Base-by-base conservation (phyloP, 768 basidiomycete species). In the Lactarius trivialis region DNA sequence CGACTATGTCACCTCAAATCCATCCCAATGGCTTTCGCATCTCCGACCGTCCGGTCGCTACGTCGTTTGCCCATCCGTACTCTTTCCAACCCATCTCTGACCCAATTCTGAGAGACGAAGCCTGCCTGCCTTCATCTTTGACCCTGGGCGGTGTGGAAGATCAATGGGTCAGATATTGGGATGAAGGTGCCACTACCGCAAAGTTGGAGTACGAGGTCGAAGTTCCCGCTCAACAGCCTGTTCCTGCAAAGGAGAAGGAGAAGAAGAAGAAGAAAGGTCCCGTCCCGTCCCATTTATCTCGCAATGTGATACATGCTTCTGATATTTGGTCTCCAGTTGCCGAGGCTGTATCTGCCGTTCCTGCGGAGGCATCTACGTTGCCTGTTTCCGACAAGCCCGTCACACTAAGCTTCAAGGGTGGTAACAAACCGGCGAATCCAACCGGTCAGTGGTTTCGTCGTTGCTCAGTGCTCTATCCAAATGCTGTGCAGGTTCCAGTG, bases 21-120 rank as follows among this genome's bases (percentile, higher is more conserved):
- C 93, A 97, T 72, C 94, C 96, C 0, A 84, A 85, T n/a, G 96
- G 96, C 6, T 98, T 98, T 75, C 82, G 91, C 8, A 96, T 98
- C 52, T 90, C 90, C 3, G 88, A 91, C 70, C 82, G 85, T 33
- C 89, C 93, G 1, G 89, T 94, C 12, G 94, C 94, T 11, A 86
- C 89, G 8, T 96, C 95, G 15, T 98, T 97, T 73, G 93, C 93
- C 50, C 91, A 94, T 74, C 85, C 89, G 1, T 86, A 91, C 69
- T 92, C 94, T 28, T 97, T 96, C 73, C 86, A 92, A 70, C 87
- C 86, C 26, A 79, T 91, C 26, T 79, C 85, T 24, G 88, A 93
- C 66, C 80, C 85, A 66, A 80, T 88, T 67, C 77, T 83, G 54
- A 82, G 86, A 34, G 91, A 93, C 69, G 91, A 92, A 64, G 82